A percentile compares a stretch with the other conserved stretches of the same genome.
These are phyloP conservation scores for Sporisorium exsertum DNA, from an alignment of 1,284 basidiomycete genomes.

Conservation along the genomic window DNA sequence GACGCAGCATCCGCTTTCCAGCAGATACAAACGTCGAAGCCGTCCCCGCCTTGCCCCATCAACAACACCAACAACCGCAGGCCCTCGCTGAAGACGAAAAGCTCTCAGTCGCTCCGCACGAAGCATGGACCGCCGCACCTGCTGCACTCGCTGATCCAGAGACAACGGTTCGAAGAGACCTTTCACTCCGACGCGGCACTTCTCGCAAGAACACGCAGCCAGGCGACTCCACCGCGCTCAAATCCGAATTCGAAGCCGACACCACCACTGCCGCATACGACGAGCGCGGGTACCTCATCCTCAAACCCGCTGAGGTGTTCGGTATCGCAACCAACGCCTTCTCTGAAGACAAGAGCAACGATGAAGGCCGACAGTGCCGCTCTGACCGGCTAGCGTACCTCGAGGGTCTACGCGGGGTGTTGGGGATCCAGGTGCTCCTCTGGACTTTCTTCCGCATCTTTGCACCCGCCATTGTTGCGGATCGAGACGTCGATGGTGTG, in stretches of 20 bases:
- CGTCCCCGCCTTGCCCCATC: not conserved
- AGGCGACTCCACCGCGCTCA: constrained; percentile 3
- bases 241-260: constrained; percentile 17
- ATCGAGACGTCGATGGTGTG: constrained; percentile 46
- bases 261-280: constrained; percentile 9
- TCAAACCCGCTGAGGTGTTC: constrained; percentile 27
- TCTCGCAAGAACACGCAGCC: not conserved
- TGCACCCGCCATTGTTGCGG: constrained; percentile 54
- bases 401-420: constrained; percentile 51
- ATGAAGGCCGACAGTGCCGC: constrained; percentile 38
- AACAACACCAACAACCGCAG: not conserved
- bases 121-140: constrained; percentile 9
- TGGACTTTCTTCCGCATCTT: constrained; percentile 62
- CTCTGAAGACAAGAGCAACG: constrained; percentile 26
- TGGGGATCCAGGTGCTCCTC: constrained; percentile 53
- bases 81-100: constrained; percentile 10
- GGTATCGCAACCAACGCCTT: constrained; percentile 31
- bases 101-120: constrained; percentile 18
- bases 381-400: constrained; percentile 27
- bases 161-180: constrained; percentile 10
- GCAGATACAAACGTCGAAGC: not conserved
- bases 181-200: constrained; percentile 17
- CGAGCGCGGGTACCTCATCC: constrained; percentile 36
- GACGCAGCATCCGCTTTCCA: not conserved
- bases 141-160: not conserved